Base-by-base conservation (phyloP, 768 basidiomycete species). In the Paxillus involutus region DNA sequence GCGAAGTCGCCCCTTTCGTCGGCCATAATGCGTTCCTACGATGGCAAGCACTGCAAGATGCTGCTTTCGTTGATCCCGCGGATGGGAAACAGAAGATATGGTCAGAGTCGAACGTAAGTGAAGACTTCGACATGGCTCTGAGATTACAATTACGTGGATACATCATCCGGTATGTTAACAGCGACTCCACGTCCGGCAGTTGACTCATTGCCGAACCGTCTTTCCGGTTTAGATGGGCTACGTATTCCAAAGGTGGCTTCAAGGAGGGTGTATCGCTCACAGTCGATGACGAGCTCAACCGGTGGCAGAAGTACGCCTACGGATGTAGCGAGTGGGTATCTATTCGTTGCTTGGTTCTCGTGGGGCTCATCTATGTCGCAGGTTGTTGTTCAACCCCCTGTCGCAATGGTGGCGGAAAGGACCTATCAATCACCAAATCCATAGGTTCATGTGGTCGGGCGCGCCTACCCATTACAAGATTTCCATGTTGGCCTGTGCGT, bases 261-360 rank as follows among this genome's bases (percentile, higher is more conserved):
- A 89, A 93, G 73, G 94, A 96, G 64, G 94, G 94, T 57, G 93
- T 96, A 17, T 90, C 88, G 0, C 75, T 96, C 14, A 94, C 94
- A 0, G 85, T 85, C 51, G 91, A 94, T 48, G 94, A 96, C 63
- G 94, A 96, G 68, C 74, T 96, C 9, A 94, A 94, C 62, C 72
- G 94, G 2, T 96, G 94, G 94, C 91, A 94, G 57, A 96, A 94
- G 66, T 91, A 91, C 56, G 76, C 87, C 0, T 90, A 89, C 70
- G 89, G 86, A 81, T 63, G 48, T 64, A 70, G 64, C 49, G 82
- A 82, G 53, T 83, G 80, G 67, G 67, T 78, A 71, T 59, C 63
- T 67, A 78, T 64, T 13, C 50, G 44, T n/a, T 29, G 9, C 12
- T 29, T 17, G n/a, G 16, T 32, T 33, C 49, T 0, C 56, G 32